These are phyloP conservation scores for Metschnikowia kunwiensis DNA, from an alignment of 805 yeast genomes.

Conservation along the genomic window DNA sequence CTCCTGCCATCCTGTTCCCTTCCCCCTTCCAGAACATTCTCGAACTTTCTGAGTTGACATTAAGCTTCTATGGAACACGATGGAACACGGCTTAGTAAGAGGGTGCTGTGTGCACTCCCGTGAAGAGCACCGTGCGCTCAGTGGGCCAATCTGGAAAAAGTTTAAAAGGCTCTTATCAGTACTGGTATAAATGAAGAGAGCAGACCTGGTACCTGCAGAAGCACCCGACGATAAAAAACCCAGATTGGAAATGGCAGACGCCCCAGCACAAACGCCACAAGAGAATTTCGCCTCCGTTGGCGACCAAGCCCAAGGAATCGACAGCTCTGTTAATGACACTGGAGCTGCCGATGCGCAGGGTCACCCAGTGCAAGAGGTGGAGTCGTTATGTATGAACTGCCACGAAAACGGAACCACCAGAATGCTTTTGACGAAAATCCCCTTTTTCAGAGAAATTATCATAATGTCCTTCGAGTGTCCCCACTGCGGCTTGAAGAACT, in stretches of 20 bases:
- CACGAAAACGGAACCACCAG: constrained; percentile 81
- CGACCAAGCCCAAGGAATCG: constrained; percentile 30
- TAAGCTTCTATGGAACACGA: constrained; percentile 2
- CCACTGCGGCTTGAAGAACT: constrained; percentile 87
- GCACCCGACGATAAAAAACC: constrained; percentile 17
- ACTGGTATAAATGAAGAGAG: constrained; percentile 13
- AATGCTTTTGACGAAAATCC: constrained; percentile 81
- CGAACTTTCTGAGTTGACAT: too few relatives aligned
- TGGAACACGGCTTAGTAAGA: too few relatives aligned
- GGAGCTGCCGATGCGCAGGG: constrained; percentile 83
- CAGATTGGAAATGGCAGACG: constrained; percentile 13
- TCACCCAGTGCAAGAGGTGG: constrained; percentile 92
- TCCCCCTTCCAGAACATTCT: too few relatives aligned
- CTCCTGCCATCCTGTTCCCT: too few relatives aligned
- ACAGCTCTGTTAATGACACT: constrained; percentile 55
- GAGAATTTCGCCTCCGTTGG: constrained; percentile 27
- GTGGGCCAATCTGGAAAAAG: constrained; percentile 1
- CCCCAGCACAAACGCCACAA: constrained; percentile 7
- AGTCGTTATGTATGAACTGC: constrained; percentile 95
- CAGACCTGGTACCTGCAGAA: constrained; percentile 14
- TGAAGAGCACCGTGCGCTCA: constrained; percentile 9
- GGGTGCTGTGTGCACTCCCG: constrained; percentile 12
- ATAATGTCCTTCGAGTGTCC: constrained; percentile 95
- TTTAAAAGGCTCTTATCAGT: constrained; percentile 1
- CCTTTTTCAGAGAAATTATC: constrained; percentile 86